These are phyloP conservation scores for Astrephomene gubernaculifera DNA, from an alignment of 139 green algal species.

Conservation along the genomic window DNA sequence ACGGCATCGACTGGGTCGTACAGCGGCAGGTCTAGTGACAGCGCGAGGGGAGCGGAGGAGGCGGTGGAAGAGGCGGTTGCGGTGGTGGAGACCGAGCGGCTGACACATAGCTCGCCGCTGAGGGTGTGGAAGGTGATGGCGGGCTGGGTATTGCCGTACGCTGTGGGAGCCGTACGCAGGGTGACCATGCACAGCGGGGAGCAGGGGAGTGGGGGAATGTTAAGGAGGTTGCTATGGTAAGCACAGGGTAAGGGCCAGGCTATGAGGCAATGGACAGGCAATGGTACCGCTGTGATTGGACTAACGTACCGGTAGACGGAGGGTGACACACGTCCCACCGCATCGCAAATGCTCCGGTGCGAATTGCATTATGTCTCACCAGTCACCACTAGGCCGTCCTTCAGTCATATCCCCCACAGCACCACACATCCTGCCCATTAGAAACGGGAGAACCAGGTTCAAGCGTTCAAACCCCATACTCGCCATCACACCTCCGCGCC, in stretches of 20 bases:
- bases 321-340: too few species aligned
- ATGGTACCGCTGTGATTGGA: neutral
- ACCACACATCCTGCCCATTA: too few species aligned
- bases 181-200: too few species aligned
- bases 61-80: neutral
- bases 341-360: too few species aligned
- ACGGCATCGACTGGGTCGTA: slow-evolving; percentile 8
- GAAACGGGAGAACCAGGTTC: too few species aligned
- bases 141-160: slow-evolving; percentile 19
- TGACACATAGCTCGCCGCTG: slow-evolving; percentile 45
- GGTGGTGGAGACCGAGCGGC: neutral
- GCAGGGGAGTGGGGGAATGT: neutral
- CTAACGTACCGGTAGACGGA: too few species aligned
- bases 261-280: neutral
- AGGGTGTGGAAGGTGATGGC: slow-evolving; percentile 53
- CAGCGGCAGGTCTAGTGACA: slow-evolving; percentile 17
- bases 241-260: too few species aligned
- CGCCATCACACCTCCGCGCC: neutral
- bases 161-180: too few species aligned
- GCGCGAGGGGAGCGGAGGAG: slow-evolving; percentile 2
- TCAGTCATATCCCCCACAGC: too few species aligned
- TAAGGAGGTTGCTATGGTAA: neutral
- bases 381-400: too few species aligned
- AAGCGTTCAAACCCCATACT: too few species aligned
- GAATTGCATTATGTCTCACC: too few species aligned